A percentile compares a stretch with the other conserved stretches of the same genome.
These are phyloP conservation scores for Verticillium isaacii DNA, from an alignment of 2,329 filamentous ascomycete genomes.

Conservation along the genomic window DNA sequence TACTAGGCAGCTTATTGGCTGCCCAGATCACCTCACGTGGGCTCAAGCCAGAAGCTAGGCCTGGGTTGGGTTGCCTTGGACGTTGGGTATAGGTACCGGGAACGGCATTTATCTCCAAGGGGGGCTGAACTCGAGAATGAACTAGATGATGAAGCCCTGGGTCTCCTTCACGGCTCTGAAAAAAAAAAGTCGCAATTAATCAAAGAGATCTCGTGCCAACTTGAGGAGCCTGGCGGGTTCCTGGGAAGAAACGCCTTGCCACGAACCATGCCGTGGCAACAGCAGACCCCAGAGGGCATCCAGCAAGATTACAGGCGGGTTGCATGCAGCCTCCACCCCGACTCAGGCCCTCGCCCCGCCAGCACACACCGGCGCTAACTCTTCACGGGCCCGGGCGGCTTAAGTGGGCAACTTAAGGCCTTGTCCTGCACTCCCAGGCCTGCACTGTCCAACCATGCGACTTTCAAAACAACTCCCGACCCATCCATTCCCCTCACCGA, in stretches of 20 bases:
- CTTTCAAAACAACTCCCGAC: background rate
- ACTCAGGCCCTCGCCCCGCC: background rate
- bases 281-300: background rate
- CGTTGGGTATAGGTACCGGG: background rate
- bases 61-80: background rate
- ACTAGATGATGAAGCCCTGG: background rate
- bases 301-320: slow-evolving; percentile 8
- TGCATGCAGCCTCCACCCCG: slow-evolving; percentile 2
- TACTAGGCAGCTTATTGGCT: background rate
- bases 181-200: background rate
- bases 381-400: background rate
- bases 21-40: background rate
- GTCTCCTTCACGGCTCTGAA: background rate
- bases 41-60: background rate
- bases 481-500: slow-evolving; percentile 11
- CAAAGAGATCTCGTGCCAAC: background rate
- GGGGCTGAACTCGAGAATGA: too few relatives aligned
- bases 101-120: background rate
- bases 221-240: background rate
- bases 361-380: background rate
- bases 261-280: background rate
- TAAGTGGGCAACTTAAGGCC: background rate
- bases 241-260: background rate
- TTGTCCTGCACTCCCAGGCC: background rate
- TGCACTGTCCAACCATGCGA: background rate